Conservation (phyloP, 148 eudicot species). For the Camellia lanceoleosa region DNA sequence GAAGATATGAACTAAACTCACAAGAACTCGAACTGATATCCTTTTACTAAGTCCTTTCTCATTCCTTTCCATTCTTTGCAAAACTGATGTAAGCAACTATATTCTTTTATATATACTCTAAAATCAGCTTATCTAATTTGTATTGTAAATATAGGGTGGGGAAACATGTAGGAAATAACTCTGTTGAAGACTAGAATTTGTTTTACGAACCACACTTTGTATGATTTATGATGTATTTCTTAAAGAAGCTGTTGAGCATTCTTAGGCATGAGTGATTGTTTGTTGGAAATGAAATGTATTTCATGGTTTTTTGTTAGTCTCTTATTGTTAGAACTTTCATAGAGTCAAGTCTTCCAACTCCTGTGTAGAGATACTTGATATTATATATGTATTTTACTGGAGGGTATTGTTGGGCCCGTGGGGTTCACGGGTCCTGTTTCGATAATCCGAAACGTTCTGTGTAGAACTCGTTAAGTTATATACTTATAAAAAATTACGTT, state of each 20-base stretch:
- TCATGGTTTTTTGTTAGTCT: background rate
- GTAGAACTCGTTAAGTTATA: too few relatives aligned
- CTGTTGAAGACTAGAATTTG: background rate
- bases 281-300: background rate
- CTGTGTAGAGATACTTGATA: background rate
- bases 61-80: conserved; percentile 11
- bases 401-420: background rate
- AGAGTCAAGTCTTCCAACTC: background rate
- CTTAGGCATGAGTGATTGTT: background rate
- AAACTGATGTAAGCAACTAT: background rate
- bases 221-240: background rate
- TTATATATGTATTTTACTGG: background rate
- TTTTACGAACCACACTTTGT: background rate
- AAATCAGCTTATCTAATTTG: background rate
- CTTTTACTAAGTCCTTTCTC: background rate
- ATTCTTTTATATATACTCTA: background rate
- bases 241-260: background rate
- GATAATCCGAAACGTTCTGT: too few relatives aligned
- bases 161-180: background rate
- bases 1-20: background rate
- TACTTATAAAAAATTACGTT: too few relatives aligned
- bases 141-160: background rate
- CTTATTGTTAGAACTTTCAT: background rate
- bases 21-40: background rate
- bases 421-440: too few relatives aligned